Percentiles rank a stretch among this genome's conserved stretches.
Conservation (phyloP, 768 basidiomycete species). For the Rhodotorula toruloides region DNA sequence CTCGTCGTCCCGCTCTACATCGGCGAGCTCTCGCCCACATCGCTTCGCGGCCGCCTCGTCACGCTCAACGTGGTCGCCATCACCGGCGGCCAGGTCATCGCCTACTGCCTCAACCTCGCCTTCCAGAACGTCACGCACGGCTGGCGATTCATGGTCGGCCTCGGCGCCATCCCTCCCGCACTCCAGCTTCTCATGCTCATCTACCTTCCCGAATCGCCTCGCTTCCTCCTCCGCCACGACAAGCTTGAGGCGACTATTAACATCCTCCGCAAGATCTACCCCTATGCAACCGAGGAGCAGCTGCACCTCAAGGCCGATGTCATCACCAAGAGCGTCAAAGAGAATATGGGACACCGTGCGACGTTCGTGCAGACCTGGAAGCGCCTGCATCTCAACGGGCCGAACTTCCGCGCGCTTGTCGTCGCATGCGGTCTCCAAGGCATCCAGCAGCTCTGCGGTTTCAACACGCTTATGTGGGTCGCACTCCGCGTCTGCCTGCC, state of each 20-base stretch:
- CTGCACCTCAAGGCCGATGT: slow-evolving; percentile 63
- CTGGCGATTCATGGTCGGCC: slow-evolving; percentile 80
- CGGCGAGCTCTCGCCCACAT: slow-evolving; percentile 72
- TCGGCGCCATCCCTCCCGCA: slow-evolving; percentile 53
- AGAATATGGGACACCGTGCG: slow-evolving; percentile 60
- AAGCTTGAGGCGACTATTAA: slow-evolving; percentile 53
- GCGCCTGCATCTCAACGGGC: slow-evolving; percentile 29
- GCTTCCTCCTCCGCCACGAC: slow-evolving; percentile 62
- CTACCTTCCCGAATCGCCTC: slow-evolving; percentile 62
- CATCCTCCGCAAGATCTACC: slow-evolving; percentile 66
- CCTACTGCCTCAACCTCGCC: slow-evolving; percentile 54
- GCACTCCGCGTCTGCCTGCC: too few relatives aligned
- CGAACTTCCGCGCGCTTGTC: slow-evolving; percentile 48
- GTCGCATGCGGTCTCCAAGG: slow-evolving; percentile 76
- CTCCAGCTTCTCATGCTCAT: slow-evolving; percentile 29
- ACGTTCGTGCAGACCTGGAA: slow-evolving; percentile 48
- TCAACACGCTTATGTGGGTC: neutral
- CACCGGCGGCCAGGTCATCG: slow-evolving; percentile 72
- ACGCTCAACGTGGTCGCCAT: slow-evolving; percentile 77
- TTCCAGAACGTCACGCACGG: slow-evolving; percentile 53
- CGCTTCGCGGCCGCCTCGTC: slow-evolving; percentile 68
- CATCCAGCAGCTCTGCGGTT: slow-evolving; percentile 72
- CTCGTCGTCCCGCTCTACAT: slow-evolving; percentile 78
- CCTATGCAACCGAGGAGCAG: slow-evolving; percentile 60
- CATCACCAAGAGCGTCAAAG: slow-evolving; percentile 53